Base-by-base conservation (phyloP, 257 asterid species). In the Nemophila menziesii region DNA sequence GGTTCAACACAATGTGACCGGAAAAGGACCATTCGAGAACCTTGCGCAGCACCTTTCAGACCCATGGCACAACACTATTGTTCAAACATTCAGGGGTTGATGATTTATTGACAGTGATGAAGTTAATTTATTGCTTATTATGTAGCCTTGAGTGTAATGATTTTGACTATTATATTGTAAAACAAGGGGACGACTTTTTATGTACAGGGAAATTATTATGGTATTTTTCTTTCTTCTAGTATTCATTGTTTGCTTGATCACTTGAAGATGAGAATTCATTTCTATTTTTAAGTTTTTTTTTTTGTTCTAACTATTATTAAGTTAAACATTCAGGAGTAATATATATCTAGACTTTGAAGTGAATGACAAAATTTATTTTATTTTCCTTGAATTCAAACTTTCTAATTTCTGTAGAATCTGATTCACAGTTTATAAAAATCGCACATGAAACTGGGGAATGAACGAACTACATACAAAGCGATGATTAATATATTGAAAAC, bases 51-150 rank as follows among this genome's bases (percentile, higher is more conserved):
- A 90, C 56, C 68, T 85, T 13, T 79, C 93, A 0, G 94, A 81
- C 74, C 99, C 93, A 45, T 90, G 94, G 99, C 99, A 90, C 71
- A 90, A 77, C 81, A 90, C 94, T 13, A 81, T 90, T 51, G 61
- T 90, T 56, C 96, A 90, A 67, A 77, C 92, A 69, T 41, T 89
- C 63, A 41, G 55, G 6, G 56, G 51, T 12, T 67, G 55, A 26
- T 64, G 52, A 46, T 15, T n/a, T n/a, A 33, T 36, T 18, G 22
- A 21, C 27, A 26, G 24, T 22, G 33, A 29, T 49, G 24, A n/a
- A 20, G 29, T 26, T 20, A 46, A 26, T 33, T 41, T 33, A 8
- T 33, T 21, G 16, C 36, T 40, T 47, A 22, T 46, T 53, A 24
- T 58, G 62, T 52, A 43, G 47, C 51, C 16, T 22, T 55, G 58